phyloP scores from a whole-genome alignment of 805 yeast species.

The Myxozyma sirexii region DNA sequence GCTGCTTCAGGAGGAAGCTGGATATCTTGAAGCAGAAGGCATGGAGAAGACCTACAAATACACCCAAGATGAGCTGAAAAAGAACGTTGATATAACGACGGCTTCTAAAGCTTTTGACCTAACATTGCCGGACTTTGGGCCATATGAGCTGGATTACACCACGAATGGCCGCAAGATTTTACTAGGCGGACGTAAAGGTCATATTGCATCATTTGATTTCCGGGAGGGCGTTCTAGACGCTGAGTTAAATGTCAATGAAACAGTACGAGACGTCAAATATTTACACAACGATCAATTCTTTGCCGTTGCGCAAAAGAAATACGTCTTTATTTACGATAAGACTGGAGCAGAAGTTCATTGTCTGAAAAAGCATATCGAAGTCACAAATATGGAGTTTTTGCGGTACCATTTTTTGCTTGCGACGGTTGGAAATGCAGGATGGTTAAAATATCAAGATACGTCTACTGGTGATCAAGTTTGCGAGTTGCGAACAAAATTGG shows the following conservation, averaged over 20 bases:
- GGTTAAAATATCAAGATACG: conserved; percentile 89
- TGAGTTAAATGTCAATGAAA: conserved; percentile 84
- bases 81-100: conserved; percentile 76
- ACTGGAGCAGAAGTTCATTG: conserved; percentile 91
- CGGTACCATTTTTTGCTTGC: conserved; percentile 90
- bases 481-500: conserved; percentile 82
- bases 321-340: conserved; percentile 88
- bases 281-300: conserved; percentile 89
- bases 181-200: conserved; percentile 90
- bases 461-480: conserved; percentile 86
- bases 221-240: conserved; percentile 78
- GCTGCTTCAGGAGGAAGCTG: conserved; percentile 79
- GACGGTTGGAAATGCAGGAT: conserved; percentile 88
- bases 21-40: conserved; percentile 89
- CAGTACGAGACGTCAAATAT: conserved; percentile 86
- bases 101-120: conserved; percentile 73
- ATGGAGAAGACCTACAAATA: conserved; percentile 91
- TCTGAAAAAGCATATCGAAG: conserved; percentile 85
- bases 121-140: conserved; percentile 77
- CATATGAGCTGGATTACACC: conserved; percentile 78
- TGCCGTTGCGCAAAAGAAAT: conserved; percentile 96
- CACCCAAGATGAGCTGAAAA: conserved; percentile 73
- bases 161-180: conserved; percentile 85
- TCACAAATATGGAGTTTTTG: conserved; percentile 77
- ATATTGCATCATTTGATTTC: conserved; percentile 96